Conservation (phyloP, 2,329 filamentous ascomycete species). For the Coleophoma eucalyptorum region DNA sequence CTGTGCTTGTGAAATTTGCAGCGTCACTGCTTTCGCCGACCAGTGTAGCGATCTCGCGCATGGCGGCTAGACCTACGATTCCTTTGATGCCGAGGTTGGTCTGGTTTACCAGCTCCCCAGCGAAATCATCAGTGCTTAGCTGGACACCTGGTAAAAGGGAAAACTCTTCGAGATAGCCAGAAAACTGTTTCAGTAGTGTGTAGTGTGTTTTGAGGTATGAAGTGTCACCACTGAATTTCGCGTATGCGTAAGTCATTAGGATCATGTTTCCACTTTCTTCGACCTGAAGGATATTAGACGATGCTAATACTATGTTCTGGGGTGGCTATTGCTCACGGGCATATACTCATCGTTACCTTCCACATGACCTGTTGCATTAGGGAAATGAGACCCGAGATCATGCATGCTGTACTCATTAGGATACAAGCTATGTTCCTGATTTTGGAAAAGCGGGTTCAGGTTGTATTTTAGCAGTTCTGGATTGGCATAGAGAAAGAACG, state of each 20-base stretch:
- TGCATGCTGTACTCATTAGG: constrained; percentile 54
- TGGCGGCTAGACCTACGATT: constrained; percentile 74
- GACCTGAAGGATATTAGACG: constrained; percentile 26
- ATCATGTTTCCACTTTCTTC: constrained; percentile 75
- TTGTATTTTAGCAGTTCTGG: constrained; percentile 62
- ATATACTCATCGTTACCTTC: constrained; percentile 71
- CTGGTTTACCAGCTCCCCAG: constrained; percentile 69
- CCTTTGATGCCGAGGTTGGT: constrained; percentile 75
- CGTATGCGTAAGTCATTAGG: constrained; percentile 64
- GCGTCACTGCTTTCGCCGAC: constrained; percentile 55
- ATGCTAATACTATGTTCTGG: neutral
- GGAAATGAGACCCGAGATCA: constrained; percentile 53
- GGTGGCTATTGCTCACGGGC: constrained; percentile 41
- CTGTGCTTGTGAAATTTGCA: constrained; percentile 58
- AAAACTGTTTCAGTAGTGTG: constrained; percentile 72
- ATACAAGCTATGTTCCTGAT: constrained; percentile 63
- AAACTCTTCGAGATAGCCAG: constrained; percentile 66
- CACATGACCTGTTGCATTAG: constrained; percentile 53
- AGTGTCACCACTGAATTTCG: constrained; percentile 37
- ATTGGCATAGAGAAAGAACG: constrained; percentile 67
- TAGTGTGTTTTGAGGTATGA: constrained; percentile 51
- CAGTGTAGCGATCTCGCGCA: constrained; percentile 63
- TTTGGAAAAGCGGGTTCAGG: constrained; percentile 61
- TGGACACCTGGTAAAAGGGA: constrained; percentile 68
- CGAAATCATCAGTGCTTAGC: constrained; percentile 75